Base-by-base conservation (phyloP, 768 basidiomycete species). In the Lentinula sp. region DNA sequence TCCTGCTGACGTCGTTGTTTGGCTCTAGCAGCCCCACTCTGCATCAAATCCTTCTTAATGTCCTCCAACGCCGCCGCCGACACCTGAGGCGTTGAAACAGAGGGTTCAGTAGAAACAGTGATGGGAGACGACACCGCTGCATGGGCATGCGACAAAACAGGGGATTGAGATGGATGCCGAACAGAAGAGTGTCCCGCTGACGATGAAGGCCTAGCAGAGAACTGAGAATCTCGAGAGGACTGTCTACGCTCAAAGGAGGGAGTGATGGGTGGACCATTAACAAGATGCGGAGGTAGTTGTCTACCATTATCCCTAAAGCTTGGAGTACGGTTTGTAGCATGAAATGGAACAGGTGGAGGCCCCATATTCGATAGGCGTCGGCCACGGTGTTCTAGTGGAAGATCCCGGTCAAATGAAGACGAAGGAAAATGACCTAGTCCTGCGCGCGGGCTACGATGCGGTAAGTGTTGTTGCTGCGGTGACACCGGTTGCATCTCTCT, bases 21-120 rank as follows among this genome's bases (percentile, higher is more conserved):
- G 6, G 93, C 93, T 43, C 92, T 82, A 63, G 91, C 92, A 1
- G 93, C 93, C 6, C 90, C 90, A 59, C 73, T 82, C 62, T 93
- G 92, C 93, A 95, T 94, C 16, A 86, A 75, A 50, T 85, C 84
- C 70, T 90, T 89, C 61, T 82, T 80, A n/a, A 77, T 82, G 56
- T 84, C 84, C 55, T 92, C 88, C 35, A 90, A 67, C 59, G 85
- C 84, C 37, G 75, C 68, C 2, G 76, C 70, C 28, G 69, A 67
- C 7, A 77, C 59, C 41, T 67, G 68, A 28, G 78, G 74, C 23
- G 77, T 67, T 12, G 73, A 57, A 18, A 63, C 61, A 42, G 71
- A 68, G 5, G 73, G 53, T 10, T 68, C 61, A 45, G 69, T 70
- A 18, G 69, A 64, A 18, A 42, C 39, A 6, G 65, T 60, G 15